A percentile compares a stretch with the other conserved stretches of the same genome.
Conservation (phyloP, 2,329 filamentous ascomycete species). For the Aspergillus sp. region DNA sequence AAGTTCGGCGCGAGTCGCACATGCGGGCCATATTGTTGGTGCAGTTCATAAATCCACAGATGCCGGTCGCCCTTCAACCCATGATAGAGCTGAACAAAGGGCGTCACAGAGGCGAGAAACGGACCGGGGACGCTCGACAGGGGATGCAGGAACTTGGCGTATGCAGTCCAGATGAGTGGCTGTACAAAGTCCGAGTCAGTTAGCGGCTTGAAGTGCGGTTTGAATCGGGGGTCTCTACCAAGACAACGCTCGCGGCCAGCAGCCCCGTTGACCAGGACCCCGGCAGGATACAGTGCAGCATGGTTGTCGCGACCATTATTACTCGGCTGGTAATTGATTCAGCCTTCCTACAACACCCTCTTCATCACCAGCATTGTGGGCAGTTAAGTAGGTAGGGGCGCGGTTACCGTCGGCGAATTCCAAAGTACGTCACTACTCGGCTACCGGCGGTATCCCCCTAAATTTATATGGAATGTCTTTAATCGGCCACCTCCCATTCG, state of each 20-base stretch:
- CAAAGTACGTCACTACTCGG: slow-evolving; percentile 3
- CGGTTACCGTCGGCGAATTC: neutral
- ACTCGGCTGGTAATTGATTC: neutral
- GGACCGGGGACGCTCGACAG: slow-evolving; percentile 34
- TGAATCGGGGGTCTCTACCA: neutral
- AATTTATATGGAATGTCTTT: neutral
- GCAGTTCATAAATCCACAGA: slow-evolving; percentile 68
- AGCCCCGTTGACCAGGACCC: neutral
- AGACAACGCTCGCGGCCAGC: neutral
- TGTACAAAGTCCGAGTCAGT: neutral
- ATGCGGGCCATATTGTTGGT: slow-evolving; percentile 66
- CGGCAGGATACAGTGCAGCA: neutral
- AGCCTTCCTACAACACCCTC: neutral
- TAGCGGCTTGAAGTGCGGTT: neutral
- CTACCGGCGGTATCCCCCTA: neutral
- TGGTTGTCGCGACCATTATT: neutral
- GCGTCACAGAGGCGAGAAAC: slow-evolving; percentile 31
- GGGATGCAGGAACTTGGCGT: slow-evolving; percentile 39
- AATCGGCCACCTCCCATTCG: neutral
- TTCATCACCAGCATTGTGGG: neutral
- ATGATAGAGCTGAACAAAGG: slow-evolving; percentile 66
- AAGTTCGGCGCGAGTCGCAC: slow-evolving; percentile 79
- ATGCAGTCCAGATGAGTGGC: slow-evolving; percentile 24
- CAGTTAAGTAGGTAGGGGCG: neutral
- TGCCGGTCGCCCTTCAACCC: slow-evolving; percentile 74